phyloP scores from a whole-genome alignment of 495 filamentous ascomycete species.

The Pseudomonodictys pantanalensis region DNA sequence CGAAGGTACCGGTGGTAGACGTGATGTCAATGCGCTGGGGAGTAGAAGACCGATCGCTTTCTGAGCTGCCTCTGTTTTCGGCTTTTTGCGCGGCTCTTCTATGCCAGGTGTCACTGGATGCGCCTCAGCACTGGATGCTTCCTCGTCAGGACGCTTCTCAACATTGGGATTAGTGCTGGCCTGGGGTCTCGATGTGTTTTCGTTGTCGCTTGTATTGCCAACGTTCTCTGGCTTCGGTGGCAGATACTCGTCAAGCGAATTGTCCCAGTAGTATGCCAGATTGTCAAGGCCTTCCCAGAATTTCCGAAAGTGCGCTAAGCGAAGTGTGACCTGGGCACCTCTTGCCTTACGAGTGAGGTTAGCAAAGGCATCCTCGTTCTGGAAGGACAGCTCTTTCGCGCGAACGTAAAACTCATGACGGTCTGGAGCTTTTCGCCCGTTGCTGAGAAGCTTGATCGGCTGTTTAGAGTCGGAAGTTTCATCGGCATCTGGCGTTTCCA shows the following conservation, averaged over 20 bases:
- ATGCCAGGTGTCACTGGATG: background rate
- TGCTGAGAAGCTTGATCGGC: slow-evolving; percentile 43
- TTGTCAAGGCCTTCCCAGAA: slow-evolving; percentile 60
- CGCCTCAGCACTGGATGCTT: background rate
- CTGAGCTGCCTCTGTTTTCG: slow-evolving; percentile 26
- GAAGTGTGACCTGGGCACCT: slow-evolving; percentile 45
- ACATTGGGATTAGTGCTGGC: background rate
- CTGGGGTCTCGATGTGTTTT: background rate
- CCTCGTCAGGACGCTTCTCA: background rate
- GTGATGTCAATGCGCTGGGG: too few species aligned
- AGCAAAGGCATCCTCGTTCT: slow-evolving; percentile 59
- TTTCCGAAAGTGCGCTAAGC: slow-evolving; percentile 55
- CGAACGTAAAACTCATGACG: slow-evolving; percentile 50
- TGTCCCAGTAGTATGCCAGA: slow-evolving; percentile 65
- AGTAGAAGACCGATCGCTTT: too few species aligned
- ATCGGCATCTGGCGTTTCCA: slow-evolving; percentile 25
- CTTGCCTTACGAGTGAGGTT: slow-evolving; percentile 48
- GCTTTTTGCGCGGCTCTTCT: slow-evolving; percentile 35
- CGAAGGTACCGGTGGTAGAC: slow-evolving; percentile 9
- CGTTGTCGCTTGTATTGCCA: background rate
- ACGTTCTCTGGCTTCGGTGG: slow-evolving; percentile 11
- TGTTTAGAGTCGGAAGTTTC: slow-evolving; percentile 14
- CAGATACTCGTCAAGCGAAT: slow-evolving; percentile 55
- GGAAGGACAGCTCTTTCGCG: slow-evolving; percentile 50
- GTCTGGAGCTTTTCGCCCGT: slow-evolving; percentile 50